Base-by-base conservation (phyloP, 2,329 filamentous ascomycete genomes). In the Hymenoscyphus fraxineus region DNA sequence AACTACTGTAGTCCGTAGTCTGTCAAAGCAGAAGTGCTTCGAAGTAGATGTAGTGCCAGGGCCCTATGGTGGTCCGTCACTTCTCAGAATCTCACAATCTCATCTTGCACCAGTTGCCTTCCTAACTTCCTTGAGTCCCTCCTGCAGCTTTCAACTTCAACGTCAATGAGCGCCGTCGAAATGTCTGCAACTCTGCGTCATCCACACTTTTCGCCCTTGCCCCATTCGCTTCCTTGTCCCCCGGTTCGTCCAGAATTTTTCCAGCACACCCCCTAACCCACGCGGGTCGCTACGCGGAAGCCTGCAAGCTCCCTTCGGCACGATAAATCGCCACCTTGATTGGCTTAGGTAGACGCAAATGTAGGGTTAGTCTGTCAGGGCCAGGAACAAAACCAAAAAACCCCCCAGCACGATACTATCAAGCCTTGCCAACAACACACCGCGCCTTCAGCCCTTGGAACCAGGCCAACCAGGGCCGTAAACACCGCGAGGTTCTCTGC, bases 371-470 rank as follows among this genome's bases (percentile, higher is more conserved):
- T 40, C 51, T 59, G 57, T 63, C 60, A 65, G 66, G 64, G 61
- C 47, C 62, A 64, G 62, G 64, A 64, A 67, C 66, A 60, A 64
- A 56, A 61, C 13, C 35, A 35, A 35, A 54, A 27, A 27, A 54
- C 27, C 22, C 22, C 47, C 47, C 19, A 54, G 47, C 47, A 54
- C 47, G 47, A 57, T 27, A 27, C 27, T 16, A 38, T 38, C 55
- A 38, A 19, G 55, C 55, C 55, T 57, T 57, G 55, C 55, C 55
- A 57, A 38, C 55, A 38, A 57, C 55, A 57, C 55, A 57, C 31
- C 54, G 32, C 27, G 32, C 55, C 55, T 32, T 57, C 31, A 57
- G 55, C 15, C 55, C 27, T 35, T n/a, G 32, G 55, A 27, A 32
- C 40, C 40, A 40, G 15, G 51, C 40, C 15, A 13, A 22, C 35